These are phyloP conservation scores for Pythium apleroticum DNA, from an alignment of 352 stramenopile species.

Conservation along the genomic window DNA sequence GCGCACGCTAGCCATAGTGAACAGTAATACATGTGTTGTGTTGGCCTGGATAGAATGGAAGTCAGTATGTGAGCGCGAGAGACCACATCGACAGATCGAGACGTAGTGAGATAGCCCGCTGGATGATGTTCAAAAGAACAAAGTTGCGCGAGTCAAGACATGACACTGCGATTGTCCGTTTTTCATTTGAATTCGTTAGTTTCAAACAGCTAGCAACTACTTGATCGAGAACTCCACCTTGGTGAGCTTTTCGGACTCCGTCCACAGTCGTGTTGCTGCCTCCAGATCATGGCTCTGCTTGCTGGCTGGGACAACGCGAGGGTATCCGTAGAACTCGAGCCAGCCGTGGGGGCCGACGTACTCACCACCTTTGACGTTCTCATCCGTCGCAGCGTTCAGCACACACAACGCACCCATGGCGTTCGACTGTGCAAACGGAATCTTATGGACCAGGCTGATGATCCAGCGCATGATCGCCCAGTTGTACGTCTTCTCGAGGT, in stretches of 20 bases:
- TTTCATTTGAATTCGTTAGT: neutral
- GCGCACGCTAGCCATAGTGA: too few relatives aligned
- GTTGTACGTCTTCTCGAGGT: conserved; percentile 62
- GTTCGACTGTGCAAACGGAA: conserved; percentile 63
- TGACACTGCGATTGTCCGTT: too few relatives aligned
- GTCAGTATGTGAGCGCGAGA: too few relatives aligned
- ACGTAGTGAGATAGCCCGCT: too few relatives aligned
- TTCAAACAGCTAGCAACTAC: neutral
- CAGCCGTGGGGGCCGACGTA: conserved; percentile 59
- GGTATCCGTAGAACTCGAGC: conserved; percentile 63
- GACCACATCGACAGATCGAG: too few relatives aligned
- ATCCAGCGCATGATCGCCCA: conserved; percentile 41
- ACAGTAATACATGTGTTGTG: too few relatives aligned
- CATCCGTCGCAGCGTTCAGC: conserved; percentile 52
- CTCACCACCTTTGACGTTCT: conserved; percentile 41
- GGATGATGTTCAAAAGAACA: too few relatives aligned
- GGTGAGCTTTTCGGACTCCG: conserved; percentile 22
- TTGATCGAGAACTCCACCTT: conserved; percentile 16
- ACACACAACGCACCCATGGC: conserved; percentile 55
- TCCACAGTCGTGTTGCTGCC: conserved; percentile 14
- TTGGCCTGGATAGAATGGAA: too few relatives aligned
- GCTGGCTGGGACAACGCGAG: conserved; percentile 48
- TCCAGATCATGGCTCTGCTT: conserved; percentile 38
- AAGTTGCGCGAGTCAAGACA: too few relatives aligned
- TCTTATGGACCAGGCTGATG: conserved; percentile 54